Evolutionary conservation across 2,329 filamentous ascomycete species (phyloP).

Genomic region (Aureobasidium subglaciale): DNA sequence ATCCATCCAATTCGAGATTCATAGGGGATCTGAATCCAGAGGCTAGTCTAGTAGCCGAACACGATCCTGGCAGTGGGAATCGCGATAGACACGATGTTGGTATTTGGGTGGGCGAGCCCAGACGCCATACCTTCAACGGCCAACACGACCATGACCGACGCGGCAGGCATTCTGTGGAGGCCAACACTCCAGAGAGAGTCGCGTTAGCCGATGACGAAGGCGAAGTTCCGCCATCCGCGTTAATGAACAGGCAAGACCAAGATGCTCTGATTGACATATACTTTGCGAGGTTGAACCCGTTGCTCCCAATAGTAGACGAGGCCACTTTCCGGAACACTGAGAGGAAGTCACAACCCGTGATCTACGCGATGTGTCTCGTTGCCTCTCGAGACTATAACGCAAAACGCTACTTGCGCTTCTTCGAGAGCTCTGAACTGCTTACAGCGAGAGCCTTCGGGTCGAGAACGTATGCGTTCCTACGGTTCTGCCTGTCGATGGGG

Average conservation of each 20-base stretch:
- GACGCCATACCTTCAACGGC: neutral
- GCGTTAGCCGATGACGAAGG: slow-evolving; percentile 22
- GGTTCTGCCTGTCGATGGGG: slow-evolving; percentile 35
- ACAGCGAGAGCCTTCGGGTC: slow-evolving; percentile 39
- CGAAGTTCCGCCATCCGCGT: slow-evolving; percentile 22
- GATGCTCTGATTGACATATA: slow-evolving; percentile 38
- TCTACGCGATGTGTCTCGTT: slow-evolving; percentile 42
- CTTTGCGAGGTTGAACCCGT: slow-evolving; percentile 39
- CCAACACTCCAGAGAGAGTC: slow-evolving; percentile 21
- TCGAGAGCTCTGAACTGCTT: slow-evolving; percentile 23
- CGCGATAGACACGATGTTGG: slow-evolving; percentile 26
- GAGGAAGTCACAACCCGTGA: slow-evolving; percentile 32
- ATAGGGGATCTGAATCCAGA: slow-evolving; percentile 42
- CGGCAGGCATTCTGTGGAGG: slow-evolving; percentile 10
- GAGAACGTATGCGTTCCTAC: slow-evolving; percentile 37
- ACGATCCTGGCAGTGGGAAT: slow-evolving; percentile 17
- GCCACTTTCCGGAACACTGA: slow-evolving; percentile 34
- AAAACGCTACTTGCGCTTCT: slow-evolving; percentile 33
- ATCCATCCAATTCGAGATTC: slow-evolving; percentile 27
- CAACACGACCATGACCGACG: slow-evolving; percentile 26
- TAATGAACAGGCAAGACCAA: slow-evolving; percentile 29
- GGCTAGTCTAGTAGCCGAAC: slow-evolving; percentile 35
- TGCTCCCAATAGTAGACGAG: slow-evolving; percentile 41
- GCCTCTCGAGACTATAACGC: slow-evolving; percentile 42
- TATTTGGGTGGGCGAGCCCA: slow-evolving; percentile 26